phyloP scores from a whole-genome alignment of 805 yeast genomes.

The Pichia manshurica region DNA sequence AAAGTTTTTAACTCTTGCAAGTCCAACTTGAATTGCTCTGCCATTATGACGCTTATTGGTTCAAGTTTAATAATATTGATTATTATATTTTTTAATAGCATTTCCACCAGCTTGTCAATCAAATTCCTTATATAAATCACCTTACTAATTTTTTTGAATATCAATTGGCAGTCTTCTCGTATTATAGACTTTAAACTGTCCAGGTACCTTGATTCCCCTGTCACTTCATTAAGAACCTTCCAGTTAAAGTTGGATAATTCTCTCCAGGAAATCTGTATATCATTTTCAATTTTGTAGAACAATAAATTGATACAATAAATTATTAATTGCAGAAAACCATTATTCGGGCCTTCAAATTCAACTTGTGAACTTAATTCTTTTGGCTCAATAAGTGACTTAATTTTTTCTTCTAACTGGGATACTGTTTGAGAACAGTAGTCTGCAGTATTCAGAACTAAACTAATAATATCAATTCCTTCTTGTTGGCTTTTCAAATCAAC shows the following conservation, averaged over 20 bases:
- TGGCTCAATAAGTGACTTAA: constrained; percentile 34
- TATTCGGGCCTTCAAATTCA: constrained; percentile 52
- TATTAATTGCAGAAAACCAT: constrained; percentile 51
- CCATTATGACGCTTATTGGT: constrained; percentile 62
- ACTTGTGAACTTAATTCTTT: constrained; percentile 35
- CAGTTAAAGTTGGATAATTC: constrained; percentile 77
- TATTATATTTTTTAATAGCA: constrained; percentile 49
- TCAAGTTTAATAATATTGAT: constrained; percentile 53
- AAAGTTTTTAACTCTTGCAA: constrained; percentile 55
- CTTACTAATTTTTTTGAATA: constrained; percentile 56
- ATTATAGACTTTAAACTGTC: constrained; percentile 48
- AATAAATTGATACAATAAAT: constrained; percentile 52
- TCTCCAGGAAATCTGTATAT: constrained; percentile 70
- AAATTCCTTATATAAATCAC: constrained; percentile 67
- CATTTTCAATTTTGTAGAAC: constrained; percentile 51
- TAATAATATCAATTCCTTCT: constrained; percentile 61
- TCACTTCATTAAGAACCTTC: constrained; percentile 56
- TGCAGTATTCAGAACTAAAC: constrained; percentile 78
- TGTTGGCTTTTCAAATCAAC: constrained; percentile 35
- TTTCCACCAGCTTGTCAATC: constrained; percentile 71
- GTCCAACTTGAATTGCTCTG: constrained; percentile 80
- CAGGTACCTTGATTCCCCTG: constrained; percentile 68
- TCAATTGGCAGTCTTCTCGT: constrained; percentile 38
- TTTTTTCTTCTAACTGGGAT: constrained; percentile 65
- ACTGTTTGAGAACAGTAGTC: constrained; percentile 81